Evolutionary conservation across 2,329 filamentous ascomycete genomes (phyloP).

Genomic region (Aspergillus sp.): DNA sequence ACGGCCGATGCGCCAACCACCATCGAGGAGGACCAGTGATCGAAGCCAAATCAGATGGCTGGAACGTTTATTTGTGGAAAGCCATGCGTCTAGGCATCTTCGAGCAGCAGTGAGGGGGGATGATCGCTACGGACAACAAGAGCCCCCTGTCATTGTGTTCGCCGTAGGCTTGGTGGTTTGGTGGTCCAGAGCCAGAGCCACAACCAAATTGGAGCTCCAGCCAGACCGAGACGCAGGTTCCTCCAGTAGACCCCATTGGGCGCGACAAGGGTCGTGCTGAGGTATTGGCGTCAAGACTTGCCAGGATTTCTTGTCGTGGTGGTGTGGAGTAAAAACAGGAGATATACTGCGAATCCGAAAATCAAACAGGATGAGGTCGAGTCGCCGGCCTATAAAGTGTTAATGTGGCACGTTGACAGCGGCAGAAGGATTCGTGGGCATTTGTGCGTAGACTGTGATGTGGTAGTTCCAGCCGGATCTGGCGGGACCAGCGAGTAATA

Average conservation of each 20-base stretch:
- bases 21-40: neutral
- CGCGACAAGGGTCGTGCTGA: conserved; percentile 3
- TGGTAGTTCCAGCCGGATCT: neutral
- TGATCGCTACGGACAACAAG: neutral
- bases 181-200: conserved; percentile 16
- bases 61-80: conserved; percentile 9
- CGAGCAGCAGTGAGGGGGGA: neutral
- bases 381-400: neutral
- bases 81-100: conserved; percentile 7
- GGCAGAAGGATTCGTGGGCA: conserved; percentile 5
- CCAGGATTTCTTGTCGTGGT: neutral
- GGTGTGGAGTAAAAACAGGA: conserved; percentile 5
- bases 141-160: conserved; percentile 3
- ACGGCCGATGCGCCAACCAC: conserved; percentile 6
- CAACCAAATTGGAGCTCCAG: neutral
- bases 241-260: conserved; percentile 19
- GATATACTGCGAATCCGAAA: conserved; percentile 1
- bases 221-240: conserved; percentile 7
- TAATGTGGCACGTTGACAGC: neutral
- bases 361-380: neutral
- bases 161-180: neutral
- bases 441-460: neutral
- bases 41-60: conserved; percentile 5
- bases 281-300: conserved; percentile 19
- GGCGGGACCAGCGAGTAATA: neutral